Base-by-base conservation (phyloP, 2,329 filamentous ascomycete genomes). In the Fusarium scirpi region DNA sequence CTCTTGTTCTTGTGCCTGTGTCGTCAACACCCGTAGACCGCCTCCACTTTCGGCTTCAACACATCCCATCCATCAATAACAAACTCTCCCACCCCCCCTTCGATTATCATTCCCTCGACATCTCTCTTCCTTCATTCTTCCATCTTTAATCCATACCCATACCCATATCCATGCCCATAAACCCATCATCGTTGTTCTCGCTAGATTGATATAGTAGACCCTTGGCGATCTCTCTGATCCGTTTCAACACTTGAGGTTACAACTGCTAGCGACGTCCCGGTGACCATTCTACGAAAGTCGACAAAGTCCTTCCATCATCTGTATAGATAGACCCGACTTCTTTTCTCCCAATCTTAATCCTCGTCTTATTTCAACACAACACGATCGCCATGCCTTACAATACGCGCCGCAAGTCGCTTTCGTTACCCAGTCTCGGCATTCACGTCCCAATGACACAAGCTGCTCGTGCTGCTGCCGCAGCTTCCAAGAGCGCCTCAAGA, bases 341-440 rank as follows among this genome's bases (percentile, higher is more conserved):
- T 62, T 53, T 15, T 45, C 53, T 30, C 41, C 44, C 43, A 46
- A 54, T 52, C 22, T 43, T 61, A 51, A 53, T 32, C 46, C 57
- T 54, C 44, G 49, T 56, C 67, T 47, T 56, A 38, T 51, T 57
- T 63, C 46, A 64, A 58, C 53, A 59, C 62, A 54, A 43, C 48
- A 56, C 60, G 47, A 34, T 68, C 65, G 60, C 52, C 70, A 97
- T 97, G 94, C 92, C 92, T 78, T 98, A 98, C 87, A 97, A 98
- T 82, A 98, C 95, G 74, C 92, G 95, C 83, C 91, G 94, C 82
- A 98, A 98, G 86, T 97, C 94, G 78, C 85, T 99, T 73, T 98
- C 94, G 69, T 86, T 98, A 78, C 92, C 94, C 65, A 97, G 94
- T 73, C 88, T 98, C 76, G 96, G 96, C 80, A 97, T 98, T 76